A percentile compares a stretch with the other conserved stretches of the same genome.
These are phyloP conservation scores for Cinnamomum micranthum DNA, from an alignment of 164 flowering plant species.

Conservation along the genomic window DNA sequence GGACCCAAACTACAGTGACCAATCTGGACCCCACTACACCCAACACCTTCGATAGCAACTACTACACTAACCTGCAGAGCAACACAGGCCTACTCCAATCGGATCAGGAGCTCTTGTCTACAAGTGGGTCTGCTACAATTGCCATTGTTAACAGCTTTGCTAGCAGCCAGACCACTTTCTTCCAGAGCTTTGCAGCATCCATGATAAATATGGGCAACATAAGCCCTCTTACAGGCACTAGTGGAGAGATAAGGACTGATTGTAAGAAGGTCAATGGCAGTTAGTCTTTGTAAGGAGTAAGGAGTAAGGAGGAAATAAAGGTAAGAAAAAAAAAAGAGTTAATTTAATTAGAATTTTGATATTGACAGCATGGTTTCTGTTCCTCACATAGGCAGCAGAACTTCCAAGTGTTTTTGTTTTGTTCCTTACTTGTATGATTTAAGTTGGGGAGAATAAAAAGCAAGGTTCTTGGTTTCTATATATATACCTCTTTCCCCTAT, in stretches of 20 bases:
- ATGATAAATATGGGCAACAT: constrained; percentile 50
- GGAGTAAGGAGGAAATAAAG: neutral
- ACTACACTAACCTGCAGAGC: constrained; percentile 37
- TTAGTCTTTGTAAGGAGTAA: neutral
- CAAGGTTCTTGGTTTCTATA: too few species aligned
- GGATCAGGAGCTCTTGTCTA: constrained; percentile 42
- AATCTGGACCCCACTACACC: constrained; percentile 38
- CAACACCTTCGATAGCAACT: constrained; percentile 36
- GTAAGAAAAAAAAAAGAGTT: neutral
- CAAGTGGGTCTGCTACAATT: constrained; percentile 22
- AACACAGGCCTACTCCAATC: constrained; percentile 36
- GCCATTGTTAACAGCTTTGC: constrained; percentile 28
- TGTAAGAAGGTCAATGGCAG: constrained; percentile 22
- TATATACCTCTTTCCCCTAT: too few species aligned
- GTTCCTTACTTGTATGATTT: too few species aligned
- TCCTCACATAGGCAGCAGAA: too few species aligned
- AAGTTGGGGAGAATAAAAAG: too few species aligned
- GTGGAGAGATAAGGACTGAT: constrained; percentile 19
- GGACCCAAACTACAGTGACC: constrained; percentile 2
- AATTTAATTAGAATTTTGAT: too few species aligned
- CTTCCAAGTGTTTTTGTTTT: too few species aligned
- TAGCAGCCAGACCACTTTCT: constrained; percentile 30
- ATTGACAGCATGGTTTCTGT: too few species aligned
- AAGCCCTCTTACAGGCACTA: constrained; percentile 21
- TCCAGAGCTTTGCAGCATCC: constrained; percentile 28